Evolutionary conservation across 2,329 filamentous ascomycete genomes (phyloP).

Genomic region (Trichoderma sp.): DNA sequence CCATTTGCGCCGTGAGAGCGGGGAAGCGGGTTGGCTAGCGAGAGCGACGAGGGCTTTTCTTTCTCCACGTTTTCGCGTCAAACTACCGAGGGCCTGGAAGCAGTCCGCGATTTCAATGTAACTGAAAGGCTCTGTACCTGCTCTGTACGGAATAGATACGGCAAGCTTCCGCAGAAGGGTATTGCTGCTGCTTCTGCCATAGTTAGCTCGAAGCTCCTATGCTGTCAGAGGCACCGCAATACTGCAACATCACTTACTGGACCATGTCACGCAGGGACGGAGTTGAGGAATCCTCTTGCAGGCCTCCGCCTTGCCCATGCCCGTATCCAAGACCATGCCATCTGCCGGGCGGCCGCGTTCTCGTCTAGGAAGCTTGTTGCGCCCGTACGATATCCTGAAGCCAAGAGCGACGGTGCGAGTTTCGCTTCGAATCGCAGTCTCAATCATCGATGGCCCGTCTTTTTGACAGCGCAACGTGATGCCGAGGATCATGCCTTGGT

Average conservation of each 20-base stretch:
- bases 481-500: background rate
- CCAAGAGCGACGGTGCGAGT: background rate
- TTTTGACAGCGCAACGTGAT: background rate
- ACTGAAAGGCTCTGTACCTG: background rate
- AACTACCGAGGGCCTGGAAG: conserved; percentile 20
- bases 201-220: conserved; percentile 2
- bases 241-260: background rate
- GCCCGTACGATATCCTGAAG: background rate
- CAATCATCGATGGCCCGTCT: background rate
- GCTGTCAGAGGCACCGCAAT: background rate
- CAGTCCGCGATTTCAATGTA: conserved; percentile 4
- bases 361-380: background rate
- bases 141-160: background rate
- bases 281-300: background rate
- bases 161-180: background rate
- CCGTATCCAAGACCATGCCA: background rate
- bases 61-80: conserved; percentile 20
- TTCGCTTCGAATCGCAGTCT: background rate
- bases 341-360: background rate
- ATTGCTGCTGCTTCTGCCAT: background rate
- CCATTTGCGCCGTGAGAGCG: conserved; percentile 1
- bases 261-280: background rate
- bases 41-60: background rate
- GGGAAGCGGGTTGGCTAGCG: conserved; percentile 15
- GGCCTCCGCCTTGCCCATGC: background rate